A percentile compares a stretch with the other conserved stretches of the same genome.
Conservation (phyloP, 768 basidiomycete species). For the Suillus spraguei region DNA sequence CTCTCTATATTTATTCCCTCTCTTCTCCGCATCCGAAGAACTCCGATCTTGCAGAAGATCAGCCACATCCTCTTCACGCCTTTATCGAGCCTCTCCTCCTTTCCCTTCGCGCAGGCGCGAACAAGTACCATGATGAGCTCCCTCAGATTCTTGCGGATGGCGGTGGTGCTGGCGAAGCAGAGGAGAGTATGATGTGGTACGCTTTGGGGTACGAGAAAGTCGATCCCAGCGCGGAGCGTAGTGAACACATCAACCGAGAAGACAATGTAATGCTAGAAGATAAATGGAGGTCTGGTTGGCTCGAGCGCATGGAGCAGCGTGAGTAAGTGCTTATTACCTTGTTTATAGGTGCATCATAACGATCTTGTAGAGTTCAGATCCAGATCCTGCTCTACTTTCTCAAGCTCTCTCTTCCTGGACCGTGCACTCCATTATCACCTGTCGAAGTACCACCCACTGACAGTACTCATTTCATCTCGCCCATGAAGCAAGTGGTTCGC, state of each 20-base stretch:
- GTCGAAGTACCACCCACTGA: slow-evolving; percentile 25
- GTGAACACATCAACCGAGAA: slow-evolving; percentile 22
- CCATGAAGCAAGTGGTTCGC: slow-evolving; percentile 10
- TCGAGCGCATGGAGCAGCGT: slow-evolving; percentile 68
- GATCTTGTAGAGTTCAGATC: slow-evolving; percentile 60
- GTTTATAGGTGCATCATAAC: background rate
- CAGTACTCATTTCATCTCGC: slow-evolving; percentile 12
- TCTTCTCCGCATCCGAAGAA: slow-evolving; percentile 49
- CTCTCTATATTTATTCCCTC: slow-evolving; percentile 57
- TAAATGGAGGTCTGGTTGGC: slow-evolving; percentile 56
- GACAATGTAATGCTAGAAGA: slow-evolving; percentile 43
- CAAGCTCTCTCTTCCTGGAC: slow-evolving; percentile 62
- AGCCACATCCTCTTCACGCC: slow-evolving; percentile 57
- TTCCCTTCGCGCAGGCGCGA: slow-evolving; percentile 51
- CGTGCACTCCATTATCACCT: slow-evolving; percentile 32
- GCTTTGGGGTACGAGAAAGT: slow-evolving; percentile 62
- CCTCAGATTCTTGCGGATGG: slow-evolving; percentile 58
- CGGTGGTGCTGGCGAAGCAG: slow-evolving; percentile 62
- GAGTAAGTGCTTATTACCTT: slow-evolving; percentile 45
- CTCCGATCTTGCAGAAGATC: slow-evolving; percentile 26
- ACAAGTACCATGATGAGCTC: slow-evolving; percentile 70
- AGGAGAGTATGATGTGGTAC: slow-evolving; percentile 82
- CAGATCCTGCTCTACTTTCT: slow-evolving; percentile 74
- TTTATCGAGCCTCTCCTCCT: slow-evolving; percentile 65
- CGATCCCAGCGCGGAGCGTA: slow-evolving; percentile 34